Evolutionary conservation across 2,329 filamentous ascomycete species (phyloP), one percentile per base, ranked within the genome.

Genomic region (Colletotrichum falcatum): DNA sequence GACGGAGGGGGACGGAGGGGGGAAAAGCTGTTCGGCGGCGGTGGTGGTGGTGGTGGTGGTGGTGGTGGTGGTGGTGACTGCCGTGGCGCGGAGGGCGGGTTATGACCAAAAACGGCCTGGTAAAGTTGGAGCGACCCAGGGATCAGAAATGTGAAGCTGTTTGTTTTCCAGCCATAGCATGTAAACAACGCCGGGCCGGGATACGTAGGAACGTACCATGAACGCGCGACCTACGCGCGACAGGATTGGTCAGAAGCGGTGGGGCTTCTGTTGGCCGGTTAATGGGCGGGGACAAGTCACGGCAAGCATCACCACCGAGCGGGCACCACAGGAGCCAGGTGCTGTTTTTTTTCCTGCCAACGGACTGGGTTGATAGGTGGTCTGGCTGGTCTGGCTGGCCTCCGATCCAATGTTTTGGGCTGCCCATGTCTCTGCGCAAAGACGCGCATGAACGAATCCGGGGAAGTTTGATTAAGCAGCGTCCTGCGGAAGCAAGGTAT

Each of bases 101-200:
- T 55, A 65, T 70, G 65, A 69, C 60, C 66, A 61, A 70, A 71
- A 71, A 55, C 65, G 69, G 55, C 59, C 56, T 71, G 44, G 26
- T 65, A 35, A 53, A 37, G 48, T 60, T 60, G 59, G 66, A 51
- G 55, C 69, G 61, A 56, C 65, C 67, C 49, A 49, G 33, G 42
- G 61, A 23, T 53, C 51, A 67, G 65, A 71, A 71, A 71, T 71
- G 68, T 54, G 60, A 68, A 48, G 59, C 56, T 70, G 55, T 66
- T 70, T 70, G 54, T 46, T 46, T 64, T 62, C 23, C 48, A 51
- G 23, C 44, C 44, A 46, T 39, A 59, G 20, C 48, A 48, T 65
- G 66, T 71, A 70, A 70, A 70, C 63, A 67, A 66, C 28, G 46
- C 37, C 35, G 48, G 37, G n/a, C 42, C 9, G 26, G 48, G n/a